Evolutionary conservation across 306 rosid species (phyloP), one percentile per base, ranked within the genome.

Genomic region (Oxytropis ochrocephala): DNA sequence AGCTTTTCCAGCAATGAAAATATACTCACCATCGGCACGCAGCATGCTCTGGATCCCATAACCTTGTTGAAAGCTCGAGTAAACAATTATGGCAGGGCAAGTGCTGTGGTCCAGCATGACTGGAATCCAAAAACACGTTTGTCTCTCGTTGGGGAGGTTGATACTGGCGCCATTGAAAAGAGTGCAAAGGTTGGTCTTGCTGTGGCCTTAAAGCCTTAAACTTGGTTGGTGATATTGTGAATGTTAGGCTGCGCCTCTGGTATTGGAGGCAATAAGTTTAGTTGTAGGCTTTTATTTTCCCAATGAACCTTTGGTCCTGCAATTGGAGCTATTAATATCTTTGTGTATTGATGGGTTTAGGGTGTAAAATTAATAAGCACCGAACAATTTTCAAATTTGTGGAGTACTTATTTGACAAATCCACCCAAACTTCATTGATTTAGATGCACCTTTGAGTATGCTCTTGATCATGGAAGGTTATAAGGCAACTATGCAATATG

Each of bases 101-200:
- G 86, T 60, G 97, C 95, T 72, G 80, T 90, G 59, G 78, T 94
- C 79, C 94, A 88, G 91, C 96, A 94, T 32, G 95, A 88, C 74
- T 90, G 90, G 98, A 91, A 75, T 57, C 96, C 95, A 18, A 88
- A 76, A 68, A 84, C 92, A 27, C 80, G 91, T 17, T 72, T 94
- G 83, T 90, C 96, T 41, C 78, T 94, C 21, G 89, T 94, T 6
- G 95, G 96, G 27, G 97, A 88, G 84, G 97, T 90, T 19, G 96
- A 94, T 74, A 84, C 97, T 0, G 75, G 87, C 33, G 96, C 92
- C 32, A 79, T 90, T 6, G 95, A 87, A 14, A 94, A 88, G 90
- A 94, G 88, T 61, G 98, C 96, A 0, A 94, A 90, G 89, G 80
- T 94, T 7, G 98, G 98, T 78, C 79, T 94, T 9, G 97, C 97